Base-by-base conservation (phyloP, 2,329 filamentous ascomycete genomes). In the Metarhizium anisopliae region DNA sequence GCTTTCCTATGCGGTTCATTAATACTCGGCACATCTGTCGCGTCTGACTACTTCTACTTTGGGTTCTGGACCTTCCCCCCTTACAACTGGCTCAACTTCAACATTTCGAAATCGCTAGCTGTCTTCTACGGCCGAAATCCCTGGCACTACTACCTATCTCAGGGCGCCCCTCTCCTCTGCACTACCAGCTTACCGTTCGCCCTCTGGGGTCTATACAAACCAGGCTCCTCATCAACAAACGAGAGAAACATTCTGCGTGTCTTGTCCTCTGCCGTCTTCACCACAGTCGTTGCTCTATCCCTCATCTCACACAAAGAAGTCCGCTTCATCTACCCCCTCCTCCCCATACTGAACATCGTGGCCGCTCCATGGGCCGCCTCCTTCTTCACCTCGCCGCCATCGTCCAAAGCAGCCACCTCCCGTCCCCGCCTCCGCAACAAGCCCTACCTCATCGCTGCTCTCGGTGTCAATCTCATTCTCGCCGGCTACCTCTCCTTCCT, bases 221-320 rank as follows among this genome's bases (percentile, higher is more conserved):
- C 67, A 43, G 72, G 60, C 3, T 54, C 64, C 1, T 62, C 74
- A 5, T 65, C 74, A 42, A 56, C 67, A 8, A 56, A 67, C 29
- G 65, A 74, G 58, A 61, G 66, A 10, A 70, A 70, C 20, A 63
- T 62, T 54, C 68, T 70, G 66, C 59, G 53, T 67, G 72, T 59
- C 40, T 72, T 92, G 8, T 77, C 83, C 10, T 76, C 77, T 35
- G 75, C 82, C 7, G 77, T 86, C 47, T 59, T 85, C 55, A 70
- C 82, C 35, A 87, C 86, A 56, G 72, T 88, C 10, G 67, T 73
- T 1, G 70, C 77, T 2, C 79, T 97, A 38, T 95, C 90, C 1
- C 67, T 89, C 50, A 89, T 97, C 61, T 85, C 90, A 1, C 94
- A 99, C 74, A 99, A 99, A 70, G 94, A 99, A 77, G 89, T 96